A percentile compares a stretch with the other conserved stretches of the same genome.
These are phyloP conservation scores for Leccinum pachyderme DNA, from an alignment of 1,284 basidiomycete genomes.

Conservation along the genomic window DNA sequence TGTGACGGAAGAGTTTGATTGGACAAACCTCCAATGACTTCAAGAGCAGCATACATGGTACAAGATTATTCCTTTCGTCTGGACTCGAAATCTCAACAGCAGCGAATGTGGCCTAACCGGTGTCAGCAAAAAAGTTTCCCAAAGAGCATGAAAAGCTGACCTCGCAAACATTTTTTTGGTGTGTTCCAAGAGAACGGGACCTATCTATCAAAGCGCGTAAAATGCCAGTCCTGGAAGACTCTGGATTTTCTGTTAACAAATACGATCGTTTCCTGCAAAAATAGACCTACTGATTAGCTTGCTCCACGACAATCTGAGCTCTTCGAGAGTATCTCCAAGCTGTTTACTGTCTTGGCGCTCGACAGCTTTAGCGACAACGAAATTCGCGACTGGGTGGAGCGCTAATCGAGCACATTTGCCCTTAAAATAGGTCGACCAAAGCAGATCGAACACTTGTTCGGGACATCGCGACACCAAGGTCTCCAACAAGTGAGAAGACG, in stretches of 20 bases:
- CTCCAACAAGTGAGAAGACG: constrained; percentile 86
- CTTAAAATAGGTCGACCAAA: constrained; percentile 80
- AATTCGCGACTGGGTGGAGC: constrained; percentile 88
- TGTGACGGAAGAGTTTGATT: neutral
- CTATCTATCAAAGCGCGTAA: constrained; percentile 74
- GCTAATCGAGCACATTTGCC: constrained; percentile 71
- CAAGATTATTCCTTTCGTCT: constrained; percentile 48
- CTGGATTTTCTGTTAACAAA: constrained; percentile 30
- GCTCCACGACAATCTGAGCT: constrained; percentile 54
- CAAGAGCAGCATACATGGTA: constrained; percentile 66
- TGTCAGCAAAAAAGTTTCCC: constrained; percentile 2
- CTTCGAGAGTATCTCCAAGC: constrained; percentile 56
- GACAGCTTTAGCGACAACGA: constrained; percentile 80
- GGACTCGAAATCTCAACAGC: constrained; percentile 56
- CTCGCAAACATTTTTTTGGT: constrained; percentile 45
- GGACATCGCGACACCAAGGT: constrained; percentile 68
- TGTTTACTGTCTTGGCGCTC: constrained; percentile 55
- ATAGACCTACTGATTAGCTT: constrained; percentile 52
- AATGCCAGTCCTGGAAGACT: constrained; percentile 60
- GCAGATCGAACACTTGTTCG: constrained; percentile 52
- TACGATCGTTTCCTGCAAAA: constrained; percentile 15
- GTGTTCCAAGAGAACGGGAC: constrained; percentile 45
- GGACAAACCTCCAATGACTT: constrained; percentile 52
- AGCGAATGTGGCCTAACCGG: constrained; percentile 51
- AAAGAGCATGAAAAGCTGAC: constrained; percentile 35